A percentile compares a stretch with the other conserved stretches of the same genome.
Evolutionary conservation across 2,329 filamentous ascomycete genomes (phyloP).

Genomic region (Thielaviopsis populi): DNA sequence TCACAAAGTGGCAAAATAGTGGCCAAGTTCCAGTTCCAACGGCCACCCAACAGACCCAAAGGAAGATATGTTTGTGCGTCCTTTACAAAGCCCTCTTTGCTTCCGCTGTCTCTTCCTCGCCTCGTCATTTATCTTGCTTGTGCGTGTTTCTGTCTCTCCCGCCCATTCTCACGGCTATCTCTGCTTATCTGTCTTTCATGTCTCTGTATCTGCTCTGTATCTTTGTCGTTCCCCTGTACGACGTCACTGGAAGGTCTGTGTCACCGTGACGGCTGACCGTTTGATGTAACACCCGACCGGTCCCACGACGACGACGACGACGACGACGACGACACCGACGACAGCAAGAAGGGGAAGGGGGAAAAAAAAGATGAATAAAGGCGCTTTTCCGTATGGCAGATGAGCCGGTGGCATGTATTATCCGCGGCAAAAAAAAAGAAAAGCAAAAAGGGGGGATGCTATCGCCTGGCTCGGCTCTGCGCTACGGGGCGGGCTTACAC

Average conservation of each 20-base stretch:
- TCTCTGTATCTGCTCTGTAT: not conserved
- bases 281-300: not conserved
- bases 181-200: not conserved
- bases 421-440: not conserved
- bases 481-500: not conserved
- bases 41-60: no score
- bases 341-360: not conserved
- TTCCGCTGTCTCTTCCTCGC: no score
- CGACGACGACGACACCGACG: not conserved
- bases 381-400: not conserved
- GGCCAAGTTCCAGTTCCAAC: no score
- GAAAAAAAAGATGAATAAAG: not conserved
- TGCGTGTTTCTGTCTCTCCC: not conserved
- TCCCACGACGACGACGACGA: not conserved
- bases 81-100: no score
- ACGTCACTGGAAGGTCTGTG: not conserved
- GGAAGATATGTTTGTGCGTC: no score
- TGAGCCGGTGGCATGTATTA: not conserved
- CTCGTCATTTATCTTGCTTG: not conserved
- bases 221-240: not conserved
- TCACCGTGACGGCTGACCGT: not conserved
- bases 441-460: no score
- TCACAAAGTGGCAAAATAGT: no score
- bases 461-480: not conserved
- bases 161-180: not conserved